Percentiles rank a stretch among this genome's conserved stretches.
phyloP scores from a whole-genome alignment of 1,139 yeast species.

The Candida sojae region DNA sequence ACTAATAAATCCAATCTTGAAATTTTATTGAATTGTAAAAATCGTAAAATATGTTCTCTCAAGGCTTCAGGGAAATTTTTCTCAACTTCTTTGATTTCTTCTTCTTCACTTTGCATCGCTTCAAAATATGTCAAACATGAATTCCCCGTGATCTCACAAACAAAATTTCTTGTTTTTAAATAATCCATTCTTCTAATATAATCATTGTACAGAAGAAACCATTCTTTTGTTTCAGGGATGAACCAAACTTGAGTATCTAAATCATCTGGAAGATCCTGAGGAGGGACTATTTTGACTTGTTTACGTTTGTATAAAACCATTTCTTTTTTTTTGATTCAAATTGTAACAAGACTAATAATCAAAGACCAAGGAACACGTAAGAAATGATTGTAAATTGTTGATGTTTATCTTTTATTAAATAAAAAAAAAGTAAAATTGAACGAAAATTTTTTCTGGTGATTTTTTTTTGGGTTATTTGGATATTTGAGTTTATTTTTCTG shows the following conservation, averaged over 20 bases:
- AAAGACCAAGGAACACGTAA: too few relatives aligned
- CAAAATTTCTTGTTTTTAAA: constrained; percentile 75
- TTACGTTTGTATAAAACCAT: constrained; percentile 76
- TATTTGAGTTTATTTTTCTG: background rate
- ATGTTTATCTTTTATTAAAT: background rate
- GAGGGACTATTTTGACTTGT: constrained; percentile 59
- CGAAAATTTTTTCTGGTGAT: background rate
- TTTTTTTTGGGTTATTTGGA: background rate
- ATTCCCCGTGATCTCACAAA: constrained; percentile 94
- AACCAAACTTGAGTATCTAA: constrained; percentile 64
- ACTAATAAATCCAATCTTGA: constrained; percentile 85
- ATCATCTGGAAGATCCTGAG: constrained; percentile 58
- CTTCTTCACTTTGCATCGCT: constrained; percentile 74
- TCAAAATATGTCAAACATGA: constrained; percentile 89
- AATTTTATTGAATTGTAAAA: constrained; percentile 79
- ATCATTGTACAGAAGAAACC: constrained; percentile 76
- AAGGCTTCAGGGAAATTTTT: constrained; percentile 85
- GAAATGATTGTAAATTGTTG: background rate
- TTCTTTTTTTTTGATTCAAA: background rate
- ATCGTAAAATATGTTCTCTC: constrained; percentile 85
- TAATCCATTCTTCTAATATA: constrained; percentile 71
- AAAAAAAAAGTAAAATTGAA: background rate
- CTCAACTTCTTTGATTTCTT: constrained; percentile 73
- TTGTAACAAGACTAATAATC: background rate
- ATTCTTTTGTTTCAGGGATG: constrained; percentile 84